A percentile compares a stretch with the other conserved stretches of the same genome.
Evolutionary conservation across 1,284 basidiomycete species (phyloP).

Genomic region (Gymnopus androsaceus): DNA sequence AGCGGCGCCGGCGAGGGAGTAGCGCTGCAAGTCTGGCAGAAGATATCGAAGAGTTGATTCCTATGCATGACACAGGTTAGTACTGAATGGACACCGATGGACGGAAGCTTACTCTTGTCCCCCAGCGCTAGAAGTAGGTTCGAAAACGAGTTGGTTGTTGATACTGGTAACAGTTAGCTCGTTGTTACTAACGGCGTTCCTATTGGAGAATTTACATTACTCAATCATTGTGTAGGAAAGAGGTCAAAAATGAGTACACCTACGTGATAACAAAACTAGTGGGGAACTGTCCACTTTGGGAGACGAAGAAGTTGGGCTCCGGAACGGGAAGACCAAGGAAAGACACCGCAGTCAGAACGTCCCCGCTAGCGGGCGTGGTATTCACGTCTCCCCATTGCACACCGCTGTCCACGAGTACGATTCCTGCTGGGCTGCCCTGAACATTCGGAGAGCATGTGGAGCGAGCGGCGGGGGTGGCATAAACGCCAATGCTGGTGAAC

Average conservation of each 20-base stretch:
- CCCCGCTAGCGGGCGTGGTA: neutral
- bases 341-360: neutral
- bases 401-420: neutral
- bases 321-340: too few species aligned
- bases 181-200: slow-evolving; percentile 1
- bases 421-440: neutral
- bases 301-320: too few species aligned
- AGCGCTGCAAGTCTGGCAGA: neutral
- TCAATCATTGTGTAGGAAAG: neutral
- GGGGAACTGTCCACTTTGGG: slow-evolving; percentile 11
- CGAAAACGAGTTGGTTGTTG: neutral
- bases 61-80: neutral
- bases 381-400: neutral
- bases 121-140: slow-evolving; percentile 3
- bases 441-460: slow-evolving; percentile 6
- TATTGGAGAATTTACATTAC: neutral
- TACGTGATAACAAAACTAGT: slow-evolving; percentile 9
- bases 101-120: slow-evolving; percentile 2
- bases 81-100: neutral
- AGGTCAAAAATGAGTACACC: neutral
- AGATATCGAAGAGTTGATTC: neutral
- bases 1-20: neutral
- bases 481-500: neutral
- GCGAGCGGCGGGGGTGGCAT: neutral
- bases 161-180: neutral